Conservation (phyloP, 345 rosid species). For the Salix suchowensis region DNA sequence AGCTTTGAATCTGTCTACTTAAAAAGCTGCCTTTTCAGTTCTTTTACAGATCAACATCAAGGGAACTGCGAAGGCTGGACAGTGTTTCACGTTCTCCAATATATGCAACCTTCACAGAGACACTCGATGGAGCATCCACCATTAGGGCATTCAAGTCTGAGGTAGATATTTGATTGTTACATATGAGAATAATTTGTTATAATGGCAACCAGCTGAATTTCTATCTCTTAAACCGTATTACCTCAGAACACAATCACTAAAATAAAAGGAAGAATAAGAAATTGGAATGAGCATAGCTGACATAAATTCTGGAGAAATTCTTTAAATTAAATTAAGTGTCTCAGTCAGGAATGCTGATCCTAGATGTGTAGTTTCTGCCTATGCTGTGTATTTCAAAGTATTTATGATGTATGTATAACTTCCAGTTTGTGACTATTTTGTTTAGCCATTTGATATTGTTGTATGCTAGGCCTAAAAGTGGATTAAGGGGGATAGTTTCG, state of each 20-base stretch:
- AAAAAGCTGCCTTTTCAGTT: slow-evolving; percentile 48
- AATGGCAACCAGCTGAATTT: not conserved
- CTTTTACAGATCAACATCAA: slow-evolving; percentile 92
- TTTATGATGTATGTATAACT: not conserved
- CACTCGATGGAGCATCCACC: slow-evolving; percentile 87
- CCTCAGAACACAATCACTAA: not conserved
- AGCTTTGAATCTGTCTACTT: slow-evolving; percentile 1
- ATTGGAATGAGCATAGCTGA: not conserved
- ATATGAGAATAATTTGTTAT: not conserved
- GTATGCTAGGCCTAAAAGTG: not conserved
- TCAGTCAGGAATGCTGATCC: not conserved
- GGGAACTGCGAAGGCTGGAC: slow-evolving; percentile 88
- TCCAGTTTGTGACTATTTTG: not conserved
- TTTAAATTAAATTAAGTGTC: not conserved
- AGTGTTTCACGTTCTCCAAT: slow-evolving; percentile 94
- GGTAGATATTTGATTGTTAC: slow-evolving; percentile 37
- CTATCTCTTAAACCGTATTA: not conserved
- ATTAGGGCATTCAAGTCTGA: slow-evolving; percentile 80
- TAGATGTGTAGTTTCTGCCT: not conserved
- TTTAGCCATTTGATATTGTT: not conserved
- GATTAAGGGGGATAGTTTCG: not conserved
- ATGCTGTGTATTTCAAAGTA: not conserved
- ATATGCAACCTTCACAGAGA: slow-evolving; percentile 81
- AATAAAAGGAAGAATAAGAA: not conserved
- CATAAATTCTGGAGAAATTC: not conserved